Evolutionary conservation across 768 basidiomycete genomes (phyloP).

Genomic region (Trametes elegans): DNA sequence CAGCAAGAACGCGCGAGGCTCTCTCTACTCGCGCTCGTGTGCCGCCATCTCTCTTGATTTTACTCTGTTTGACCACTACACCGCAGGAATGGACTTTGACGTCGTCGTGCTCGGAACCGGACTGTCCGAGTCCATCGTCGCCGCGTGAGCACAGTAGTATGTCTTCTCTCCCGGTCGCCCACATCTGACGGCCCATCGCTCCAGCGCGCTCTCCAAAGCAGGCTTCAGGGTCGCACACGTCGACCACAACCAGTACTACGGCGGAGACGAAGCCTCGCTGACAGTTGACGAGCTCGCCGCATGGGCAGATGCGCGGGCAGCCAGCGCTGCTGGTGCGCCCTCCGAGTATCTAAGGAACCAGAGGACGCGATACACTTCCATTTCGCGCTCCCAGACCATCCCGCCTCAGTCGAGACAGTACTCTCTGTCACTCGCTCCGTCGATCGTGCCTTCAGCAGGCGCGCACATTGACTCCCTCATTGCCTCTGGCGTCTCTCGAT

Average conservation of each 20-base stretch:
- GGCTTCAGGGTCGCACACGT: conserved; percentile 88
- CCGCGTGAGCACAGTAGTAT: conserved; percentile 70
- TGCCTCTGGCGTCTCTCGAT: conserved; percentile 80
- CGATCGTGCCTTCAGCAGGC: conserved; percentile 77
- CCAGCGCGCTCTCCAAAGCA: conserved; percentile 83
- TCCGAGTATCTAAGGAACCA: conserved; percentile 28
- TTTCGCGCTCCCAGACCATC: conserved; percentile 42
- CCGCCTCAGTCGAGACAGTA: conserved; percentile 66
- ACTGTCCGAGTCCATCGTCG: conserved; percentile 78
- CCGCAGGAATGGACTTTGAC: conserved; percentile 51
- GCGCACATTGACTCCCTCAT: conserved; percentile 77
- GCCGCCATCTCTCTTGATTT: background rate
- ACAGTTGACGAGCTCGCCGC: conserved; percentile 74
- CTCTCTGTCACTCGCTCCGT: conserved; percentile 81
- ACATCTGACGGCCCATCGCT: conserved; percentile 14
- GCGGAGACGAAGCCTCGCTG: conserved; percentile 76
- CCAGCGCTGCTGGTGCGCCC: conserved; percentile 25
- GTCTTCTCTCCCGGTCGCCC: conserved; percentile 8
- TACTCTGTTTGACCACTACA: background rate
- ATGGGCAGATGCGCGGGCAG: conserved; percentile 65
- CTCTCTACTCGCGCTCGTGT: too few species aligned
- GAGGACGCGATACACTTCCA: conserved; percentile 37
- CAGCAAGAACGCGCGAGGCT: too few species aligned
- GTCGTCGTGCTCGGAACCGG: conserved; percentile 76
- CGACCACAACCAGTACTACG: conserved; percentile 84